A percentile compares a stretch with the other conserved stretches of the same genome.
Evolutionary conservation across 345 rosid genomes (phyloP).

Genomic region (Heritiera fomes): DNA sequence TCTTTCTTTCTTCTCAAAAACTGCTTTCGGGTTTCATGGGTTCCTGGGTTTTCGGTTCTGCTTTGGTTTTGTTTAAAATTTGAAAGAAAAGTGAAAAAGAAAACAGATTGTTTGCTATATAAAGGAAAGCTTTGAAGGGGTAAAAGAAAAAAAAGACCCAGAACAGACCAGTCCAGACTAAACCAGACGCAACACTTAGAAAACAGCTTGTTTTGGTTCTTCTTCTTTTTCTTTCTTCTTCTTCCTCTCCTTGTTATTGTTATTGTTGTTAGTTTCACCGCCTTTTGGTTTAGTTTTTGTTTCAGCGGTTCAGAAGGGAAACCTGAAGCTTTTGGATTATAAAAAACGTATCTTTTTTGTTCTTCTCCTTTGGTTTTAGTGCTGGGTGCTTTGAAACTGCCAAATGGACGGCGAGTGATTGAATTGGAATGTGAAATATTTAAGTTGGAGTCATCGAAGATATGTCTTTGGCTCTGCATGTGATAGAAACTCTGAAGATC

Average conservation of each 20-base stretch:
- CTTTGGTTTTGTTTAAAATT: constrained; percentile 6
- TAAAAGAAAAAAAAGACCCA: background rate
- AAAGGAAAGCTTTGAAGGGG: background rate
- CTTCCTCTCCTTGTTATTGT: background rate
- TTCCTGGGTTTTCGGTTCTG: background rate
- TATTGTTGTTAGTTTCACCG: background rate
- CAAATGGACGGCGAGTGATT: constrained; percentile 9
- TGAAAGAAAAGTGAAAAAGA: background rate
- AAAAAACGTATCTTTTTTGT: background rate
- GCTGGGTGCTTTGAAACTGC: constrained; percentile 8
- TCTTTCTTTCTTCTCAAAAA: background rate
- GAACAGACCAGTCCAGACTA: background rate
- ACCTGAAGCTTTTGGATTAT: background rate
- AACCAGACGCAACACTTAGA: background rate
- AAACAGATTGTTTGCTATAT: background rate
- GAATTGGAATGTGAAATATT: constrained; percentile 9
- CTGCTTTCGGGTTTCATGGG: background rate
- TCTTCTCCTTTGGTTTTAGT: background rate
- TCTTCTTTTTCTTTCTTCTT: background rate
- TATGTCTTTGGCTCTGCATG: constrained; percentile 22
- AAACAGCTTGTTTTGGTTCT: background rate
- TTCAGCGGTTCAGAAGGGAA: background rate
- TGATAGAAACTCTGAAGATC: constrained; percentile 41
- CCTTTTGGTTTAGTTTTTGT: background rate
- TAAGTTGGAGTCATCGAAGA: background rate